Evolutionary conservation across 306 rosid species (phyloP).

Genomic region (Macrotyloma uniflorum): DNA sequence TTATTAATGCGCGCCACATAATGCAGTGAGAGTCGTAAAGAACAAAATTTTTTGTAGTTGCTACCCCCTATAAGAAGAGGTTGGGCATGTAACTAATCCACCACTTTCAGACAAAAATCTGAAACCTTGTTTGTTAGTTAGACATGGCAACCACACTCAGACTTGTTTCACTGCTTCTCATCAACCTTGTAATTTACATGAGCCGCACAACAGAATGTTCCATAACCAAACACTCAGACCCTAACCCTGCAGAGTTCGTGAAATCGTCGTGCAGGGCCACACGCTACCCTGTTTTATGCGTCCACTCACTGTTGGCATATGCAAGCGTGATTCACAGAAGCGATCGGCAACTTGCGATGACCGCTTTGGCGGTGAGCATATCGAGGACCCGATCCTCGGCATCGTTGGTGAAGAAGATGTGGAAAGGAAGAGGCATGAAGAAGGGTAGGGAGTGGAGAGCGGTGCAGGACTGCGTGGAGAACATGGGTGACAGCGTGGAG

Average conservation of each 20-base stretch:
- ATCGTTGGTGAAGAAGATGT: slow-evolving; percentile 54
- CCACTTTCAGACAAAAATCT: neutral
- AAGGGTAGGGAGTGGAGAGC: slow-evolving; percentile 59
- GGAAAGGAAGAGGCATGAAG: slow-evolving; percentile 47
- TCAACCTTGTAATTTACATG: neutral
- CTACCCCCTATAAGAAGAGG: too few species aligned
- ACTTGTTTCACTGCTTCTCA: slow-evolving; percentile 41
- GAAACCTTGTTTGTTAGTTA: neutral
- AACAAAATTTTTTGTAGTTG: too few species aligned
- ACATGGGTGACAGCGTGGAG: slow-evolving; percentile 67
- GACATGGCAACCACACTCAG: slow-evolving; percentile 52
- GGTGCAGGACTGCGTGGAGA: slow-evolving; percentile 78
- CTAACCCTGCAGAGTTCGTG: slow-evolving; percentile 55
- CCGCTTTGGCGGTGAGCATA: slow-evolving; percentile 71
- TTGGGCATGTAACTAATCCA: too few species aligned
- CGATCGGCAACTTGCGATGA: slow-evolving; percentile 58
- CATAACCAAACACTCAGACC: neutral
- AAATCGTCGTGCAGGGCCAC: slow-evolving; percentile 65
- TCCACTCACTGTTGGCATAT: slow-evolving; percentile 50
- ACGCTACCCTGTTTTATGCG: slow-evolving; percentile 62
- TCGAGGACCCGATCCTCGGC: slow-evolving; percentile 50
- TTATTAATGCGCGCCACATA: too few species aligned
- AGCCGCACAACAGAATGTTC: slow-evolving; percentile 16
- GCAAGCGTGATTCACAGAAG: slow-evolving; percentile 56
- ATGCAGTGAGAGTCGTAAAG: too few species aligned